Conservation (phyloP, 169 alveolate species). For the Plasmodium gonderi region DNA sequence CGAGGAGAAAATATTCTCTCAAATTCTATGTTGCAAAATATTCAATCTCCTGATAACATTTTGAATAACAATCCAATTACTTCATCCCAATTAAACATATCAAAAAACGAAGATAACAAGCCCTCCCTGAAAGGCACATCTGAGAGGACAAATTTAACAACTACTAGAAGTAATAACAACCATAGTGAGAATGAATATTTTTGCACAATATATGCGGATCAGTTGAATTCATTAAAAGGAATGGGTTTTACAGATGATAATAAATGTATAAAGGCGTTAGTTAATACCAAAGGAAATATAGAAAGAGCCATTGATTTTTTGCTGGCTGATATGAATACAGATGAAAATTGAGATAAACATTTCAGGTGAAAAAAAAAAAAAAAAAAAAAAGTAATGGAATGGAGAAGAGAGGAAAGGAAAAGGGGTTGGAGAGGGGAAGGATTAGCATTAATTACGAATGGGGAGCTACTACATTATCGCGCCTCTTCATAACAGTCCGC, state of each 20-base stretch:
- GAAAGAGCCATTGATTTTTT: slow-evolving; percentile 85
- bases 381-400: neutral
- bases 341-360: neutral
- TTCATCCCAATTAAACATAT: neutral
- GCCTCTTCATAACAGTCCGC: neutral
- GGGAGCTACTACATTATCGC: neutral
- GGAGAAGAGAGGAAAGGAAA: neutral
- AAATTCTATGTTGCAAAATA: neutral
- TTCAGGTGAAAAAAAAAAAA: neutral
- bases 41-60: neutral
- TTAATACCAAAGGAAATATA: slow-evolving; percentile 87
- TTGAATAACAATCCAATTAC: neutral
- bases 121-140: neutral
- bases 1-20: neutral
- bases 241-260: slow-evolving; percentile 88
- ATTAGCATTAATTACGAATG: neutral
- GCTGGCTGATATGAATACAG: slow-evolving; percentile 77
- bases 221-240: slow-evolving; percentile 81
- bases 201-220: slow-evolving; percentile 47
- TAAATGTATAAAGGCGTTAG: slow-evolving; percentile 84
- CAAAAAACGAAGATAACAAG: slow-evolving; percentile 1
- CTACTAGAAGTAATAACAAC: neutral
- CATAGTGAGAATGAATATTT: neutral
- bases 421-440: neutral
- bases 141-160: neutral